These are phyloP conservation scores for Talaromyces proteolyticus DNA, from an alignment of 495 filamentous ascomycete genomes.

Conservation along the genomic window DNA sequence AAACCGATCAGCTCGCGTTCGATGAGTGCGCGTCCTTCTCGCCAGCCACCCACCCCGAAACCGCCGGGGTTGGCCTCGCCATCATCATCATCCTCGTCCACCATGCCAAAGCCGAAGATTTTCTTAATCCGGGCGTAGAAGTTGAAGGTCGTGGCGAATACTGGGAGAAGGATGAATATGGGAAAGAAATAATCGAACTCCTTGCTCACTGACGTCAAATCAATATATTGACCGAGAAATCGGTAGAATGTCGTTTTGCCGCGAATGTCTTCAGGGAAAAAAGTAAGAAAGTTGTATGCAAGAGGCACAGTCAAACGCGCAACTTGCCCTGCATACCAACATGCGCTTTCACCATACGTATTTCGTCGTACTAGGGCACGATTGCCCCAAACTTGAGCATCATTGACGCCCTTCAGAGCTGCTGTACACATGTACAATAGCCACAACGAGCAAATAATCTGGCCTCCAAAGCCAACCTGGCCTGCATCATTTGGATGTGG, in stretches of 20 bases:
- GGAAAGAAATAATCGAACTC: conserved; percentile 89
- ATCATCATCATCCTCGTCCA: conserved; percentile 70
- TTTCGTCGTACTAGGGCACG: conserved; percentile 84
- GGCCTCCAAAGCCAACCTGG: conserved; percentile 74
- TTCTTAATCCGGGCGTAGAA: conserved; percentile 77
- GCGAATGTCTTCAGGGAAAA: conserved; percentile 64
- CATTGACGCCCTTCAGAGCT: conserved; percentile 76
- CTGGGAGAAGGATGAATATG: conserved; percentile 74
- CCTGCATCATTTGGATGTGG: conserved; percentile 65
- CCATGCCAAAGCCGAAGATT: conserved; percentile 68
- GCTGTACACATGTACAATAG: conserved; percentile 89
- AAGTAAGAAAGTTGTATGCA: conserved; percentile 92
- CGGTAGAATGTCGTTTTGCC: conserved; percentile 71
- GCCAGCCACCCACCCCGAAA: conserved; percentile 79
- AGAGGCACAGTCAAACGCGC: conserved; percentile 87
- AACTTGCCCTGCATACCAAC: conserved; percentile 90
- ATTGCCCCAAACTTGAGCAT: conserved; percentile 92
- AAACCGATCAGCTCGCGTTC: conserved; percentile 75
- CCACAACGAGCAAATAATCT: conserved; percentile 80
- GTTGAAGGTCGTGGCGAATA: conserved; percentile 77
- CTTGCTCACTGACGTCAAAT: conserved; percentile 74
- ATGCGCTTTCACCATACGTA: conserved; percentile 85
- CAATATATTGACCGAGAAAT: conserved; percentile 79
- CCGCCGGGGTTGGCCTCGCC: conserved; percentile 55
- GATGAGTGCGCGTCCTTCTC: conserved; percentile 90